Evolutionary conservation across 2,329 filamentous ascomycete genomes (phyloP).

Genomic region (Teratosphaeria epicoccoides): DNA sequence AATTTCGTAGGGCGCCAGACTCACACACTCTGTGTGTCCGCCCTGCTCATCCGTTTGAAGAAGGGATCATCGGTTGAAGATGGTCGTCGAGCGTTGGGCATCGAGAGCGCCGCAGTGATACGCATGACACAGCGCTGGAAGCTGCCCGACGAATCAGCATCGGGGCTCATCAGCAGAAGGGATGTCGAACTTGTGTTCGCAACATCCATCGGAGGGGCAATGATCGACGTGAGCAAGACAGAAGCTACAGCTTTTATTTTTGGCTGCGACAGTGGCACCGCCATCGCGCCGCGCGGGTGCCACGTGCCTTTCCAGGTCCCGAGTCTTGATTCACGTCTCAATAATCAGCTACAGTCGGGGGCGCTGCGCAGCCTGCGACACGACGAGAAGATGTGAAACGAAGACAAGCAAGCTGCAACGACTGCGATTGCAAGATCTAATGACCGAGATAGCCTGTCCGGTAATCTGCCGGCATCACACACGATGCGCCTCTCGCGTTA

Average conservation of each 20-base stretch:
- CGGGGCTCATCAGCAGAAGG: not conserved
- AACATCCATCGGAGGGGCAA: too few species aligned
- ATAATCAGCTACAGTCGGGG: too few species aligned
- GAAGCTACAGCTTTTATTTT: not conserved
- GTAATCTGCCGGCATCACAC: not conserved
- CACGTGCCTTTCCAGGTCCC: not conserved
- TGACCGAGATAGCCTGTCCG: not conserved
- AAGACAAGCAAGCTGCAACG: not conserved
- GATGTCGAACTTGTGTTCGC: not conserved
- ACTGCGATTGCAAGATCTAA: not conserved
- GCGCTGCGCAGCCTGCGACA: too few species aligned
- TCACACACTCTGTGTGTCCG: not conserved
- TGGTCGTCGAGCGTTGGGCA: slow-evolving; percentile 2
- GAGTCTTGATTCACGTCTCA: not conserved
- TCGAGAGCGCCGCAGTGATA: not conserved
- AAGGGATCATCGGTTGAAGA: not conserved
- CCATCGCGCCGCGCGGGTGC: not conserved
- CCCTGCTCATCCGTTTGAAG: not conserved
- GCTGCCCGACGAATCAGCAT: not conserved
- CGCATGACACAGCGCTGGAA: not conserved
- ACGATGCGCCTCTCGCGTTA: not conserved
- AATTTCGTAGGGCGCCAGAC: slow-evolving; percentile 1
- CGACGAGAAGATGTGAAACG: not conserved
- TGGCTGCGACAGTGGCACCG: not conserved
- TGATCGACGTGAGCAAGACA: too few species aligned